Evolutionary conservation across 306 rosid species (phyloP).

Genomic region (Cucurbita argyrosperma): DNA sequence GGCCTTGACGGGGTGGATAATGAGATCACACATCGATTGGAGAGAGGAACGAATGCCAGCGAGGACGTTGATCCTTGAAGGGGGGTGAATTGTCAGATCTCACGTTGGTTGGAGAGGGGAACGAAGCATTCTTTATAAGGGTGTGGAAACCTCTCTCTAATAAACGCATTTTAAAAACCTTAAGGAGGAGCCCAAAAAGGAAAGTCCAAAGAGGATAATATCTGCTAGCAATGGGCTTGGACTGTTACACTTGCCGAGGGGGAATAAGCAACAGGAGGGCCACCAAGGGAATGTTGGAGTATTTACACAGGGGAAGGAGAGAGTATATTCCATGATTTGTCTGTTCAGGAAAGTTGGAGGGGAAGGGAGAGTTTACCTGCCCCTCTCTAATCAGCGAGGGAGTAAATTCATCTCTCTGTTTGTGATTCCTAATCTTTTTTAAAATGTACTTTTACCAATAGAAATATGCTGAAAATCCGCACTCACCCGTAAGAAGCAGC

Average conservation of each 20-base stretch:
- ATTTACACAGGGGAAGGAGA: neutral
- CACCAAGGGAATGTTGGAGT: neutral
- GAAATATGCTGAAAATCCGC: neutral
- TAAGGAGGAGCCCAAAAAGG: no score
- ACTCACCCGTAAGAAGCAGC: constrained; percentile 87
- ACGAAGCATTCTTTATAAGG: no score
- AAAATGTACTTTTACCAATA: neutral
- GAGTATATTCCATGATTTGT: neutral
- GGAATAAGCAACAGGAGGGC: neutral
- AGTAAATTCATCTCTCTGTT: neutral
- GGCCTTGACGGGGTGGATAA: no score
- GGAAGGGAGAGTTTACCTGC: neutral
- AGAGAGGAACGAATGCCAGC: no score
- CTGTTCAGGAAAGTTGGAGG: neutral
- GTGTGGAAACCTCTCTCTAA: no score
- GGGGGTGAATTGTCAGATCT: no score
- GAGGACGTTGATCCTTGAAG: no score
- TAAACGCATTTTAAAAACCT: no score
- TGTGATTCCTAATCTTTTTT: neutral
- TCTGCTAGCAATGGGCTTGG: no score
- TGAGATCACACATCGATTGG: no score
- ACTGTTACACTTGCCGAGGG: neutral
- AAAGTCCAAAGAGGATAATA: no score
- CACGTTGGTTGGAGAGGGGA: no score
- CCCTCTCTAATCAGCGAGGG: neutral